phyloP scores from a whole-genome alignment of 495 filamentous ascomycete species.

The Apiosordaria backusii region DNA sequence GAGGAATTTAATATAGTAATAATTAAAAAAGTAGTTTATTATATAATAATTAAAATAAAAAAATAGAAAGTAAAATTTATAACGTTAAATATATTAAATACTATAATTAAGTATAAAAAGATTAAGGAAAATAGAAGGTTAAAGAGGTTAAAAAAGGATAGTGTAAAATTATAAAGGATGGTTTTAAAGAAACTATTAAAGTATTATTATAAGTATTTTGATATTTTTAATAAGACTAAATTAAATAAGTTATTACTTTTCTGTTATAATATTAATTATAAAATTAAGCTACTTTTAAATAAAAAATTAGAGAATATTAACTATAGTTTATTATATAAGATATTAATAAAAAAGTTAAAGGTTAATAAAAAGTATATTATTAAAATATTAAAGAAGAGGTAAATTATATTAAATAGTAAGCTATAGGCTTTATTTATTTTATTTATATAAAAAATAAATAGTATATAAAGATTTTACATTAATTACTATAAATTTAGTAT shows the following conservation, averaged over 20 bases:
- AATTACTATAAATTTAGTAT: constrained; percentile 45
- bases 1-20: not conserved
- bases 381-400: constrained; percentile 12
- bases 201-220: not conserved
- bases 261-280: not conserved
- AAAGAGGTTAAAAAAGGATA: not conserved
- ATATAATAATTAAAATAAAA: not conserved
- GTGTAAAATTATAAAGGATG: not conserved
- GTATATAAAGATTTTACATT: constrained; percentile 41
- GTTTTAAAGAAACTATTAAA: not conserved
- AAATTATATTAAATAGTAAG: constrained; percentile 10
- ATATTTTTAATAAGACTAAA: not conserved
- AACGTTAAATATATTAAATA: not conserved
- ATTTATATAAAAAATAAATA: constrained; percentile 34
- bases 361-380: not conserved
- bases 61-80: not conserved
- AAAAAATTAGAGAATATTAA: not conserved
- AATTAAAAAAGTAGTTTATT: not conserved
- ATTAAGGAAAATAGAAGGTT: not conserved
- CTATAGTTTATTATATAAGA: not conserved
- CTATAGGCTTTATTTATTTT: constrained; percentile 32
- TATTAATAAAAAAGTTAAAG: not conserved
- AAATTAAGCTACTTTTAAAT: not conserved
- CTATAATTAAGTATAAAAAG: not conserved
- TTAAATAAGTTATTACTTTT: not conserved